Evolutionary conservation across 805 yeast genomes (phyloP), one percentile per base, ranked within the genome.

Genomic region (Tetrapisispora arboricola): DNA sequence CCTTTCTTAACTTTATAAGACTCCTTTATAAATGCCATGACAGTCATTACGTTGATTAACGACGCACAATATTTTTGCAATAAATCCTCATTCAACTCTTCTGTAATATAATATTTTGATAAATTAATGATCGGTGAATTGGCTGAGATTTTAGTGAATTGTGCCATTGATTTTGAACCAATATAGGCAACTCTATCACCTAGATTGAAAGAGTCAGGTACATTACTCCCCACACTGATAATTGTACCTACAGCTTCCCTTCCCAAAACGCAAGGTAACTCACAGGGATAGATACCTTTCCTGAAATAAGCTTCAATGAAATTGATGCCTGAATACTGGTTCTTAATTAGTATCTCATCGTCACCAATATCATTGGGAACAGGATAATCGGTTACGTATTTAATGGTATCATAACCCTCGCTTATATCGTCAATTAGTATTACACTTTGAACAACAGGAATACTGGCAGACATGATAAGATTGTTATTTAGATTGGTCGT

Each of bases 301-400:
- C 96, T 73, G 66, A 83, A 84, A 63, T 87, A 88, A 4, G 77
- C 68, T 53, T 88, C 96, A 48, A 86, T 81, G 66, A 74, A 83
- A 52, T 86, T 86, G 53, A 86, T 65, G 26, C 97, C 97, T 11
- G 87, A 71, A 50, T 74, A 86, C 41, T 66, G 70, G 68, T 82
- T 84, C 61, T 81, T 80, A 55, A 88, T 68, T 36, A 88, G 66
- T 10, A 88, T 56, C 45, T 85, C 84, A 39, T 70, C 67, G 3
- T 66, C 70, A 5, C 63, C 25, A 11, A 40, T 35, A 39, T 80
- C 67, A 33, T 63, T 56, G 3, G 94, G 94, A 6, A 79, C 73
- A 4, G 80, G 76, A 28, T 64, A 58, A 29, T 78, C 78, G 3
- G 32, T 27, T 26, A 67, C 71, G 53, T 75, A 79, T 50, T 75